Percentiles rank a stretch among this genome's conserved stretches.
phyloP scores from a whole-genome alignment of 2,329 filamentous ascomycete genomes.

The Phoma sp. region DNA sequence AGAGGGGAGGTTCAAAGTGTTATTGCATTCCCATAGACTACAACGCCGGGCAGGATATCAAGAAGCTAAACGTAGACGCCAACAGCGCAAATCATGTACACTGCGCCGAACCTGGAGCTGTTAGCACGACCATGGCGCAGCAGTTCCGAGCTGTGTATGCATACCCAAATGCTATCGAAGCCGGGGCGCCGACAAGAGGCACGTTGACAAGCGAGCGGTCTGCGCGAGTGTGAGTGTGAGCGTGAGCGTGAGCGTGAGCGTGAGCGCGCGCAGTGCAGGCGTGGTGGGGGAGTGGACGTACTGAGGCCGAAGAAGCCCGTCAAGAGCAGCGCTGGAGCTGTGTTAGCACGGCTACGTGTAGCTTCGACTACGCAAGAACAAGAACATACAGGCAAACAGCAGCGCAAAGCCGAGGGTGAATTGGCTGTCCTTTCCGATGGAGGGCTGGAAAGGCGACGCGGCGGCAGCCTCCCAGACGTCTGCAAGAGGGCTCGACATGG shows the following conservation, averaged over 20 bases:
- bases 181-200: slow-evolving; percentile 79
- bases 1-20: slow-evolving; percentile 21
- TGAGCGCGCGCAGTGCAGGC: slow-evolving; percentile 7
- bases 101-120: slow-evolving; percentile 78
- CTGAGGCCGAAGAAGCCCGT: slow-evolving; percentile 85
- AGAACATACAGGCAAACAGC: slow-evolving; percentile 66
- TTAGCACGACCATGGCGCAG: neutral
- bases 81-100: slow-evolving; percentile 98
- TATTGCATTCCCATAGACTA: slow-evolving; percentile 50
- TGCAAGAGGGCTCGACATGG: slow-evolving; percentile 63
- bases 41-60: slow-evolving; percentile 37
- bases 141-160: slow-evolving; percentile 39
- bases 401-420: slow-evolving; percentile 81
- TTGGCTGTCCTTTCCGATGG: slow-evolving; percentile 81
- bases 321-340: slow-evolving; percentile 64
- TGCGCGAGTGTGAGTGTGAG: neutral
- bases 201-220: slow-evolving; percentile 59
- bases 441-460: slow-evolving; percentile 81
- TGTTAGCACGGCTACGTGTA: slow-evolving; percentile 29
- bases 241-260: slow-evolving; percentile 16
- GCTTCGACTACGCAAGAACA: neutral
- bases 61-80: slow-evolving; percentile 89
- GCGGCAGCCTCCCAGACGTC: slow-evolving; percentile 94
- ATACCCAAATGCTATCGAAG: slow-evolving; percentile 89
- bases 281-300: slow-evolving; percentile 53